Evolutionary conservation across 768 basidiomycete species (phyloP).

Genomic region (Erythrobasidium yunnanense): DNA sequence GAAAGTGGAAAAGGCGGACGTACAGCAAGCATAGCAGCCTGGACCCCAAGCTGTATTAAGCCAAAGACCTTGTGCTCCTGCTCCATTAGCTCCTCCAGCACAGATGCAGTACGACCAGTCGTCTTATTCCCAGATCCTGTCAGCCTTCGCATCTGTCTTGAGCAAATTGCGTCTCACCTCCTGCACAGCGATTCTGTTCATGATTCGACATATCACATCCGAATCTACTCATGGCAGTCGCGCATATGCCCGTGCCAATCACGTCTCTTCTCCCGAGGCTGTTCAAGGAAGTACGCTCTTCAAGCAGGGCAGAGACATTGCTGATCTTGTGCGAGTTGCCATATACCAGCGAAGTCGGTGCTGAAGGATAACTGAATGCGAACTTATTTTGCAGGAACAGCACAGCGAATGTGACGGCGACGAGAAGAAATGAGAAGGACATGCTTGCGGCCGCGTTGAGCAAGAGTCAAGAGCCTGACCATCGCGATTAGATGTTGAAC

Average conservation of each 20-base stretch:
- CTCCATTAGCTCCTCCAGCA: constrained; percentile 12
- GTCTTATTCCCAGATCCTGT: background rate
- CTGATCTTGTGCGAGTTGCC: background rate
- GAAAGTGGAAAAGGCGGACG: background rate
- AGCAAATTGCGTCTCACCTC: background rate
- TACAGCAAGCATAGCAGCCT: constrained; percentile 21
- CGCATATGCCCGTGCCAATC: constrained; percentile 15
- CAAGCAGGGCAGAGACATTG: background rate
- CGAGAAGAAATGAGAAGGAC: background rate
- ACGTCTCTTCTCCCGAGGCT: background rate
- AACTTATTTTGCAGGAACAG: too few relatives aligned
- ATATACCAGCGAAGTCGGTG: background rate
- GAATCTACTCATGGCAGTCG: constrained; percentile 8
- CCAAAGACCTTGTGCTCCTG: background rate
- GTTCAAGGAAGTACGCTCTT: background rate
- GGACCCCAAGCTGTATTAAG: constrained; percentile 25
- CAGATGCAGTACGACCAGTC: constrained; percentile 20
- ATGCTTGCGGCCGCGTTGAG: too few relatives aligned
- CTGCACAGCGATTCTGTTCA: constrained; percentile 22
- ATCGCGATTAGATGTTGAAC: too few relatives aligned
- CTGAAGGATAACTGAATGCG: background rate
- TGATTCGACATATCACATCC: constrained; percentile 16
- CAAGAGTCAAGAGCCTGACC: too few relatives aligned
- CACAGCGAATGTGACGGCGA: background rate
- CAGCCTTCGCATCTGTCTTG: background rate